Base-by-base conservation (phyloP, 2,329 filamentous ascomycete species). In the Diplodia mutila region DNA sequence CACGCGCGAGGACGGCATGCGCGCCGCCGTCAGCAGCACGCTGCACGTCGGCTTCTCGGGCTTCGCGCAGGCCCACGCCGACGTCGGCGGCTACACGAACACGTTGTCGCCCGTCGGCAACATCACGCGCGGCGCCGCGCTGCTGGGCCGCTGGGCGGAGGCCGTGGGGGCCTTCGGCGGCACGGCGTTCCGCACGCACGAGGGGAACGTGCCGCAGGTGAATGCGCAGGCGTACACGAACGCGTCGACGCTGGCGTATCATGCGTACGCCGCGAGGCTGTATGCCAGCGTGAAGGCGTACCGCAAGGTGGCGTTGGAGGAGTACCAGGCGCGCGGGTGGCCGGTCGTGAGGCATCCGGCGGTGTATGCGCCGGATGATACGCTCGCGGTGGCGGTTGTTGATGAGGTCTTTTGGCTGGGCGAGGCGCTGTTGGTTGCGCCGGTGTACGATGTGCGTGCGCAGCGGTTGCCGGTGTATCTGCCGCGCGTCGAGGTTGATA, bases 171-270 rank as follows among this genome's bases (percentile, higher is more conserved):
- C 77, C 1, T 75, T 79, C 23, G 73, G 71, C 46, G 77, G 75
- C 54, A 70, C 72, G 0, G 76, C 76, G 11, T 78, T 79, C 70
- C 73, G 77, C n/a, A 75, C 74, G 3, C 77, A 79, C 69, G 77
- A 79, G 69, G 77, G 77, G 12, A 79, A 79, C 70, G 75, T 79
- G 2, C 77, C 77, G 1, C 63, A 72, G 16, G 73, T 79, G 32
- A 79, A 79, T 57, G 72, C 77, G 0, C 77, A 79, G 57, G 77
- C 78, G 72, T 79, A 79, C 69, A 74, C 72, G 66, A 79, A 79
- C 65, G 68, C 69, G 2, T 73, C 75, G 0, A 67, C 77, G 0
- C 78, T 78, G 65, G 70, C 71, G 1, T 80, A 77, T 68, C 75
- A 75, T 63, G 74, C 75, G 1, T 78, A 80, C 71, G 79, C 78